Evolutionary conservation across 179 eudicot species (phyloP), one percentile per base, ranked within the genome.

Genomic region (Camellia oleifera): DNA sequence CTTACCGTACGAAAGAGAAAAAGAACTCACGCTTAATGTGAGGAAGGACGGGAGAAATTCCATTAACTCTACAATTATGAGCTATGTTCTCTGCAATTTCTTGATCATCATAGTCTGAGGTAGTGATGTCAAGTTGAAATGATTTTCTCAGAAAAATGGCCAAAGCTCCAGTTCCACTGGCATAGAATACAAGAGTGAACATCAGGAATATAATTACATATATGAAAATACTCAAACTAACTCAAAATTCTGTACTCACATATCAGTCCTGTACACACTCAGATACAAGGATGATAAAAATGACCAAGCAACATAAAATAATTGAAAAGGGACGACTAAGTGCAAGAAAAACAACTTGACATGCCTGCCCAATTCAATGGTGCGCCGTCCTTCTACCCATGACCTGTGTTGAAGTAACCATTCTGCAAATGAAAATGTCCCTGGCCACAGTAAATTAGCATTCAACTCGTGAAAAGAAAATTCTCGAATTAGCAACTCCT

Each of bases 401-500:
- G 92, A 86, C 68, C 75, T 86, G 76, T 94, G 91, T 81, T 95
- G 89, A 82, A 88, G 88, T 83, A 95, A 78, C 98, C 99, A 95
- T 68, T 94, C 97, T 66, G 90, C 93, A 85, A 94, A 94, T 81
- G 98, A 89, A 90, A 95, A 94, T 63, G 98, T 88, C 77, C 99
- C 99, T 32, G 99, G 99, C 99, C 99, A 95, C 17, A 95, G 92
- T 80, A 94, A 84, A 88, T 94, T 95, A 79, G 98, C 99, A 87
- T 95, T 95, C 83, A 94, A 86, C 88, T 95, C 90, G 77, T 95
- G 99, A 83, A 95, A 95, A 69, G 95, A 82, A 86, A 95, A 95
- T 84, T 95, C 99, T 54, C 97, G 93, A 77, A 95, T 81, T 66
- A 89, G 75, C 89, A 95, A 80, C 79, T 94, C 99, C 99, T 95